Evolutionary conservation across 1,284 basidiomycete genomes (phyloP), one percentile per base, ranked within the genome.

Genomic region (Sutorius eximius): DNA sequence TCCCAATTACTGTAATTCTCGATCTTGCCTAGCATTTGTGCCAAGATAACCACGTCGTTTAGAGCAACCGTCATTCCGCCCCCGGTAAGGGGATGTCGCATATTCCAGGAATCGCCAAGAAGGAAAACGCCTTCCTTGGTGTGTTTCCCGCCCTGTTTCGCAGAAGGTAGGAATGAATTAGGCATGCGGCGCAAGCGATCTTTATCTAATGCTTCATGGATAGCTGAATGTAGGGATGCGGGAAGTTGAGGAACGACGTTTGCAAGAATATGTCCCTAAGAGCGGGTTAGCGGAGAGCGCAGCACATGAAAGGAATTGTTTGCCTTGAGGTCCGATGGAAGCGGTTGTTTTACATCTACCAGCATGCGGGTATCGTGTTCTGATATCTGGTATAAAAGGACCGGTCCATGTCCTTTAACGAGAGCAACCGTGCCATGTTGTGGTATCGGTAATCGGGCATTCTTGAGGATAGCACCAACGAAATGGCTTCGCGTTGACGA

Each of bases 11-110:
- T 67, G 32, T 87, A 70, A 56, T 84, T 75, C 3, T 73, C 61
- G 4, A 85, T 70, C 3, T 74, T 71, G 1, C 75, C 71, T 0
- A 96, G 74, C 56, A 91, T 74, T 29, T 83, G 75, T 0, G 85
- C 80, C 10, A 97, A 77, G 20, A 91, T 67, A 16, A 93, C 86
- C 15, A 90, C 89, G 62, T 97, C 95, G 67, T 87, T 81, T 53
- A 97, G 78, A 2, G 93, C 93, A 42, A 96, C 94, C 1, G 93
- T 95, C 95, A 98, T 98, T 7, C 95, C 95, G 18, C 93, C 96
- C 11, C 97, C 97, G 0, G 96, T 99, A 12, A 99, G 80, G 0
- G 97, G 96, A 73, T 99, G 97, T 1, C 97, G 89, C 95, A 99
- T 99, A 71, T 99, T 99, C 89, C 95, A 96, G 1, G 96, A 88